Conservation (phyloP, 169 alveolate species). For the Plasmodium malariae region DNA sequence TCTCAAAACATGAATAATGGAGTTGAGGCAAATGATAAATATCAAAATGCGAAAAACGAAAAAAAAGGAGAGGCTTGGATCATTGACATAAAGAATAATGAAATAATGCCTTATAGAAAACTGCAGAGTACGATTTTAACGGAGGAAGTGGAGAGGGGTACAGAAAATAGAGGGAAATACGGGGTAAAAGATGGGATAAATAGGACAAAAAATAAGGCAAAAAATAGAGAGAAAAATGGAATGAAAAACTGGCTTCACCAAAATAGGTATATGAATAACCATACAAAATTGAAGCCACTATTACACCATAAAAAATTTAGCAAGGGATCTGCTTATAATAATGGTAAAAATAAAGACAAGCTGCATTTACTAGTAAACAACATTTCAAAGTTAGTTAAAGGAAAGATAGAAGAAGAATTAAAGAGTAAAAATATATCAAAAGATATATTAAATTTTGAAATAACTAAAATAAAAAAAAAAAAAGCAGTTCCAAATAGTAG, state of each 20-base stretch:
- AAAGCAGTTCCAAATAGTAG: not conserved
- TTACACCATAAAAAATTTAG: not conserved
- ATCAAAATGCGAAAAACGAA: not conserved
- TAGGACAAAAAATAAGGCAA: not conserved
- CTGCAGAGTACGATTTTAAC: conserved; percentile 1
- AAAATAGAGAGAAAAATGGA: too few species aligned
- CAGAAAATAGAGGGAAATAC: not conserved
- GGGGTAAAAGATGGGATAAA: not conserved
- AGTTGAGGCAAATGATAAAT: not conserved
- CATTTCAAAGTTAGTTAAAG: conserved; percentile 58
- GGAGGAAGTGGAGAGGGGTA: conserved; percentile 4
- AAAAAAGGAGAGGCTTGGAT: conserved; percentile 67
- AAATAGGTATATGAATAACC: too few species aligned
- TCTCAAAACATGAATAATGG: too few species aligned
- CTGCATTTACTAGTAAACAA: conserved; percentile 39
- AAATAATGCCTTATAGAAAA: conserved; percentile 55
- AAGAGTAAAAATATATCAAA: conserved; percentile 45
- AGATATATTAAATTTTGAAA: conserved; percentile 69
- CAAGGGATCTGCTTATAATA: not conserved
- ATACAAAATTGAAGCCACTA: not conserved
- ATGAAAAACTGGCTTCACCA: too few species aligned
- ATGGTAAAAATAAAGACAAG: conserved; percentile 16
- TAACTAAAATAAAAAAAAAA: conserved; percentile 67
- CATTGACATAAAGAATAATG: conserved; percentile 64
- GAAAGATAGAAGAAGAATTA: conserved; percentile 59